Conservation (phyloP, 1,284 basidiomycete genomes). For the Exobasidium rhododendri region DNA sequence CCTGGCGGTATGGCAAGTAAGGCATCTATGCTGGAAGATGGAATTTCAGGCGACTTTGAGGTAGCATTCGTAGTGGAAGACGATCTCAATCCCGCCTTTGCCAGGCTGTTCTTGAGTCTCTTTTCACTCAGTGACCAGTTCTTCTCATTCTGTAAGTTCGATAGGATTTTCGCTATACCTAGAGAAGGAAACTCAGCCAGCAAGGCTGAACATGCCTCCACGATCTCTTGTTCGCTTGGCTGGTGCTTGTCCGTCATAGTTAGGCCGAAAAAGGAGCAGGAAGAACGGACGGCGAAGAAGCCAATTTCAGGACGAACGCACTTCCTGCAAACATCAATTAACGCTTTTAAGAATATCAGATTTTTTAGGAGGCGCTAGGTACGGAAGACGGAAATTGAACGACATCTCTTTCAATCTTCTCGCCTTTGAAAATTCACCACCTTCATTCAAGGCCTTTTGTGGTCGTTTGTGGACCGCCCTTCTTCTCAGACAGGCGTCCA, state of each 20-base stretch:
- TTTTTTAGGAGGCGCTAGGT: too few species aligned
- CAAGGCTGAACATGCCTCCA: background rate
- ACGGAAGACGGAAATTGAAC: too few species aligned
- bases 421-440: too few species aligned
- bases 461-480: too few species aligned
- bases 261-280: background rate
- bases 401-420: too few species aligned
- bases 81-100: conserved; percentile 18
- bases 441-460: too few species aligned
- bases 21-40: conserved; percentile 31
- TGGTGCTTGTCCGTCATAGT: background rate
- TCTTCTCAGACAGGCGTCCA: too few species aligned
- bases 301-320: background rate
- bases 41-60: conserved; percentile 6
- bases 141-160: conserved; percentile 31
- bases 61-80: conserved; percentile 24
- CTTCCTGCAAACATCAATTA: background rate
- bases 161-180: conserved; percentile 23
- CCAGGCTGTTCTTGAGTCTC: conserved; percentile 23
- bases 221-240: background rate
- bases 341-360: too few species aligned
- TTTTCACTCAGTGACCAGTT: conserved; percentile 34
- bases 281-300: background rate
- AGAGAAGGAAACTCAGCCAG: background rate
- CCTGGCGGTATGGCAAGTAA: conserved; percentile 27